Percentiles rank a stretch among this genome's conserved stretches.
Conservation (phyloP, 1,284 basidiomycete genomes). For the Singerocomus inundabilis region DNA sequence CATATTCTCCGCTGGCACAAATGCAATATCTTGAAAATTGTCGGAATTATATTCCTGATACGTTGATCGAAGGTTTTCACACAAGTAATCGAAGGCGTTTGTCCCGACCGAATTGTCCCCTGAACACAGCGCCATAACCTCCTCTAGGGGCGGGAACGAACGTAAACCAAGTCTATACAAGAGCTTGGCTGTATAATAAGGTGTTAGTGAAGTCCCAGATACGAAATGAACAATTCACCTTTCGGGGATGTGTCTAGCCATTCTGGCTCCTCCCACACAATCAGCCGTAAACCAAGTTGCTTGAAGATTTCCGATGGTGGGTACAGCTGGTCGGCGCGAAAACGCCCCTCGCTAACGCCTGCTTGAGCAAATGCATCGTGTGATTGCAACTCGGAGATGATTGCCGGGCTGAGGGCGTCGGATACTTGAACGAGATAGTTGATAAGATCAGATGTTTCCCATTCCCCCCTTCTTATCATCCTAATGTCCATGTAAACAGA, state of each 20-base stretch:
- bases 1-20: slow-evolving; percentile 74
- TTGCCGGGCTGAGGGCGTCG: slow-evolving; percentile 64
- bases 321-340: slow-evolving; percentile 73
- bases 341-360: slow-evolving; percentile 44
- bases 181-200: slow-evolving; percentile 65
- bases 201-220: background rate
- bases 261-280: slow-evolving; percentile 85
- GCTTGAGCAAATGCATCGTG: slow-evolving; percentile 85
- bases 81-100: slow-evolving; percentile 73
- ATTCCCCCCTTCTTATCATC: slow-evolving; percentile 83
- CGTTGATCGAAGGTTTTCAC: slow-evolving; percentile 63
- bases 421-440: slow-evolving; percentile 89
- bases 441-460: slow-evolving; percentile 76
- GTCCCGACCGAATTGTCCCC: slow-evolving; percentile 47
- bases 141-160: slow-evolving; percentile 68
- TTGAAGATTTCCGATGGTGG: slow-evolving; percentile 81
- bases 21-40: slow-evolving; percentile 59
- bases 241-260: slow-evolving; percentile 84
- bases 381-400: slow-evolving; percentile 71
- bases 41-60: slow-evolving; percentile 66
- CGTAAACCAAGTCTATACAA: slow-evolving; percentile 78
- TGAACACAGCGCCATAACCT: slow-evolving; percentile 68
- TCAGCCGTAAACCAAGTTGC: slow-evolving; percentile 73
- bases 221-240: slow-evolving; percentile 46
- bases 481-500: slow-evolving; percentile 38